These are phyloP conservation scores for Cladorrhinum sp. DNA, from an alignment of 2,329 filamentous ascomycete species.

Conservation along the genomic window DNA sequence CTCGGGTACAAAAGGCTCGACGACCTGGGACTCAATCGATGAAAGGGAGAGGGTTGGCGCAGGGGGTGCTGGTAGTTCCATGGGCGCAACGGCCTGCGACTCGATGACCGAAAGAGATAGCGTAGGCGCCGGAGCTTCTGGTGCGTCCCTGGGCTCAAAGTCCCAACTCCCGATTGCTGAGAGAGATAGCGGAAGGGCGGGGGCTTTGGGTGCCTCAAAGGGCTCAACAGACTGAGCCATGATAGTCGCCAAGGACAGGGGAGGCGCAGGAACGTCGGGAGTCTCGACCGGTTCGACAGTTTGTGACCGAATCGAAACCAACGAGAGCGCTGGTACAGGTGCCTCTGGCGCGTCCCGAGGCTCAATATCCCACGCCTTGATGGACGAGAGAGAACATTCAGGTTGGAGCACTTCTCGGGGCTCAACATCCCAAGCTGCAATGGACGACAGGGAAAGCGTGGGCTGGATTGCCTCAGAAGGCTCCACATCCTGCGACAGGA, in stretches of 20 bases:
- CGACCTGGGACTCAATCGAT: slow-evolving; percentile 30
- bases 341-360: slow-evolving; percentile 22
- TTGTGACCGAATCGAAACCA: slow-evolving; percentile 32
- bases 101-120: slow-evolving; percentile 39
- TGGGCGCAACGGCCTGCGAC: slow-evolving; percentile 31
- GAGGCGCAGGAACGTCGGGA: slow-evolving; percentile 13
- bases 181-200: slow-evolving; percentile 11
- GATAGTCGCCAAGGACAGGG: slow-evolving; percentile 38
- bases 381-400: slow-evolving; percentile 15
- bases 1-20: slow-evolving; percentile 30
- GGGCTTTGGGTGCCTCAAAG: not conserved
- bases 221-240: slow-evolving; percentile 29
- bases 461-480: slow-evolving; percentile 10
- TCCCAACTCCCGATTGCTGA: slow-evolving; percentile 27
- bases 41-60: slow-evolving; percentile 26
- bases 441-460: slow-evolving; percentile 20
- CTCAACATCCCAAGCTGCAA: slow-evolving; percentile 22
- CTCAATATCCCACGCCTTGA: slow-evolving; percentile 30
- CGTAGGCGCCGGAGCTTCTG: slow-evolving; percentile 16
- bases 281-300: slow-evolving; percentile 23
- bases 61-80: slow-evolving; percentile 17
- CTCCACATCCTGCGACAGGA: slow-evolving; percentile 16
- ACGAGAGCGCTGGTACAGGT: slow-evolving; percentile 28
- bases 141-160: slow-evolving; percentile 29
- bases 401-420: slow-evolving; percentile 18